phyloP scores from a whole-genome alignment of 495 filamentous ascomycete species.

The Cetradonia linearis region DNA sequence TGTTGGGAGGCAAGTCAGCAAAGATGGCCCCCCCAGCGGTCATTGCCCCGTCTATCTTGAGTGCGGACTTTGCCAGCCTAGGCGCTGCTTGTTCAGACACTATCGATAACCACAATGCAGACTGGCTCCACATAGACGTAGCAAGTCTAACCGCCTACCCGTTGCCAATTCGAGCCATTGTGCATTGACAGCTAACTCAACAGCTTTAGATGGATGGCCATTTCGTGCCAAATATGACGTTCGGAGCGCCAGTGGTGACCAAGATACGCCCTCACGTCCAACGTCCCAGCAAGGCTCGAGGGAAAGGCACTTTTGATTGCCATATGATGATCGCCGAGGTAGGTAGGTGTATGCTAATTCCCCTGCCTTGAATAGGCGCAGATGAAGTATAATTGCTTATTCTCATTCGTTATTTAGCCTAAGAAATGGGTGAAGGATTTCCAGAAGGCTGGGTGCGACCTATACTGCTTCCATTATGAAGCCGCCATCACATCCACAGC shows the following conservation, averaged over 20 bases:
- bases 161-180: background rate
- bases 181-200: conserved; percentile 4
- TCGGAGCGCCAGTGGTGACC: conserved; percentile 86
- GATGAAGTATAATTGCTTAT: conserved; percentile 8
- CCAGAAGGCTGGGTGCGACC: conserved; percentile 83
- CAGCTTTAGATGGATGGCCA: conserved; percentile 75
- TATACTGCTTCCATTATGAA: conserved; percentile 99
- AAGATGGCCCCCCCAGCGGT: conserved; percentile 81
- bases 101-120: conserved; percentile 70
- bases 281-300: conserved; percentile 44
- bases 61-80: conserved; percentile 85
- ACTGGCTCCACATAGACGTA: conserved; percentile 60
- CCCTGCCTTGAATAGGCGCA: background rate
- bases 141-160: conserved; percentile 11
- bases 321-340: conserved; percentile 99
- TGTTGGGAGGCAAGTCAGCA: background rate
- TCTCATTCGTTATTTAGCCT: conserved; percentile 46
- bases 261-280: conserved; percentile 82
- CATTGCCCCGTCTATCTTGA: conserved; percentile 93
- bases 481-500: conserved; percentile 79
- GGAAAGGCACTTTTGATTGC: conserved; percentile 92
- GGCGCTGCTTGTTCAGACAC: conserved; percentile 74
- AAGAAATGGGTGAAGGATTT: conserved; percentile 97
- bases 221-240: conserved; percentile 97
- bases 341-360: conserved; percentile 21